Percentiles rank a stretch among this genome's conserved stretches.
These are phyloP conservation scores for Camellia sinensis DNA, from an alignment of 148 eudicot species.

Conservation along the genomic window DNA sequence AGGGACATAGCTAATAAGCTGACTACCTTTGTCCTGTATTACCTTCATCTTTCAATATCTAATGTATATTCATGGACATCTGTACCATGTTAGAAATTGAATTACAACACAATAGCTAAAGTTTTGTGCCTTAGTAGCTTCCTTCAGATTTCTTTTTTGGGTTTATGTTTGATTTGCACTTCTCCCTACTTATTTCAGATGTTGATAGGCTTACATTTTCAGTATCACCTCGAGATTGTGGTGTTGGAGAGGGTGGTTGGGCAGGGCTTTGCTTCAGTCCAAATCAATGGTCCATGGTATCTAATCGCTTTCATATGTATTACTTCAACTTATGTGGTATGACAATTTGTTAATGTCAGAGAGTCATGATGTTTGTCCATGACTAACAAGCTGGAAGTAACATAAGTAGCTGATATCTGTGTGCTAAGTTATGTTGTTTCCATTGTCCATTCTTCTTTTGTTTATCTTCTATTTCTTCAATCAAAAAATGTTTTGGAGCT, in stretches of 20 bases:
- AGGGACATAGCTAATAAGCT: not conserved
- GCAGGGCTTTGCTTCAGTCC: slow-evolving; percentile 78
- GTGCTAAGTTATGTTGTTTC: too few species aligned
- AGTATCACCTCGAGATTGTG: slow-evolving; percentile 59
- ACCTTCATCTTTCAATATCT: too few species aligned
- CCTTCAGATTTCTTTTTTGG: not conserved
- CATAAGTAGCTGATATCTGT: not conserved
- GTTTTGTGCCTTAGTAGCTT: not conserved
- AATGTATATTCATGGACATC: not conserved
- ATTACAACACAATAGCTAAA: not conserved
- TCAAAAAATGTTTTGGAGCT: too few species aligned
- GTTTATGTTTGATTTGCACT: not conserved
- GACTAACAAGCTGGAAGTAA: not conserved
- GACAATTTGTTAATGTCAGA: not conserved
- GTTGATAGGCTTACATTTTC: slow-evolving; percentile 45
- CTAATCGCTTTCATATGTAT: not conserved
- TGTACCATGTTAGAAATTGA: not conserved
- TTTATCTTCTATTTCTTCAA: not conserved
- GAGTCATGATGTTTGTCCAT: not conserved
- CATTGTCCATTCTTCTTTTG: not conserved
- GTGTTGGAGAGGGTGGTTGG: slow-evolving; percentile 82
- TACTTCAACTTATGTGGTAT: not conserved
- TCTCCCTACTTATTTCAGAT: slow-evolving; percentile 30
- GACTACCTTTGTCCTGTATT: not conserved
- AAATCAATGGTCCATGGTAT: slow-evolving; percentile 64